Evolutionary conservation across 2,329 filamentous ascomycete genomes (phyloP).

Genomic region (Cadophora gregata): DNA sequence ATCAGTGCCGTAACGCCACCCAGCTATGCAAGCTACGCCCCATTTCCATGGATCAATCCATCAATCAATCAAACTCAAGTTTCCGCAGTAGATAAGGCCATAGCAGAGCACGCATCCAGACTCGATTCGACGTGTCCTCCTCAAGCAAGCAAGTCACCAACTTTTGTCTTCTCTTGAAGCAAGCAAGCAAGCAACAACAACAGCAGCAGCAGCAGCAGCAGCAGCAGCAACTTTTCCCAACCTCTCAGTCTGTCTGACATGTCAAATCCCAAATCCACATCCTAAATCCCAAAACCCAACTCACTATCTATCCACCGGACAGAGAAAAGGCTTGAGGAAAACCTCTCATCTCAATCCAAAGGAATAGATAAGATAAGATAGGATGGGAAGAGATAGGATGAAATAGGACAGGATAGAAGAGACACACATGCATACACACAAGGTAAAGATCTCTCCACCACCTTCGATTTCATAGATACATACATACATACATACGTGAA

Average conservation of each 20-base stretch:
- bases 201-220: too few relatives aligned
- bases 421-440: not conserved
- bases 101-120: not conserved
- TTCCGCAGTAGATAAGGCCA: not conserved
- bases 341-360: slow-evolving; percentile 7
- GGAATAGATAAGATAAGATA: not conserved
- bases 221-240: slow-evolving; percentile 4
- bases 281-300: not conserved
- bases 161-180: not conserved
- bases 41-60: not conserved
- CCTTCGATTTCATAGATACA: too few relatives aligned
- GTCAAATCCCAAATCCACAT: too few relatives aligned
- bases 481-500: not conserved
- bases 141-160: not conserved
- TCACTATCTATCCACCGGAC: not conserved
- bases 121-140: too few relatives aligned
- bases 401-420: too few relatives aligned
- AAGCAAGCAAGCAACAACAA: too few relatives aligned
- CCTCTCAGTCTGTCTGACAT: not conserved
- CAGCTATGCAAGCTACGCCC: not conserved
- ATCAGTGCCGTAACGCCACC: slow-evolving; percentile 5
- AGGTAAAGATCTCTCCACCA: too few relatives aligned
- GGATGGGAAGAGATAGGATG: not conserved
- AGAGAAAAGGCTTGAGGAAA: not conserved
- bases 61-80: not conserved